phyloP scores from a whole-genome alignment of 371 early-diverging fungal genomes.

The Nematocida sp. region DNA sequence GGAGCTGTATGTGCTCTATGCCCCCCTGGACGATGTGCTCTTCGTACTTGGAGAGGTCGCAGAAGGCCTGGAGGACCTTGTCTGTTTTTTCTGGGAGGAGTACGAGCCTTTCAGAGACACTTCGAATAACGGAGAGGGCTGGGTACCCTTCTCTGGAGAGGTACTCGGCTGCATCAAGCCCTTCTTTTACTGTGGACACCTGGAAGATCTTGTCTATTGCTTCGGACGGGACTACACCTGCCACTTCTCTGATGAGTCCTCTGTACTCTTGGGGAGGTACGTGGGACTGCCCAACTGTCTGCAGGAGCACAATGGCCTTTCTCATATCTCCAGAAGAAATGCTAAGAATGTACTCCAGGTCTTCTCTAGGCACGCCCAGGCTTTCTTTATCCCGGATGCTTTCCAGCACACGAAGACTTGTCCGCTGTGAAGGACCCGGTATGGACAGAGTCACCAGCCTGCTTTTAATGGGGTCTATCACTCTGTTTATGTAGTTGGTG shows the following conservation, averaged over 20 bases:
- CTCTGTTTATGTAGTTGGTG: slow-evolving; percentile 67
- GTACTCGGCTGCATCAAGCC: slow-evolving; percentile 26
- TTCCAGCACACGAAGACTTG: slow-evolving; percentile 30
- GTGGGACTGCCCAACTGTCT: slow-evolving; percentile 52
- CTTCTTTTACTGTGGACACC: slow-evolving; percentile 5
- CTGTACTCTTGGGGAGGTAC: not conserved
- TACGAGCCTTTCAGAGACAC: slow-evolving; percentile 27
- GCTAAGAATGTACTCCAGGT: slow-evolving; percentile 48
- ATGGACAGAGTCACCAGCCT: slow-evolving; percentile 61
- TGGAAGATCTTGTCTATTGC: slow-evolving; percentile 45
- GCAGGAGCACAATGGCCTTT: slow-evolving; percentile 59
- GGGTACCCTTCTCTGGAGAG: slow-evolving; percentile 57
- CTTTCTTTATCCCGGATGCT: slow-evolving; percentile 54
- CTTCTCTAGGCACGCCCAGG: slow-evolving; percentile 6
- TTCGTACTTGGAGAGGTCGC: slow-evolving; percentile 4
- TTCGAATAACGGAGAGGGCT: slow-evolving; percentile 53
- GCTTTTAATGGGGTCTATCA: slow-evolving; percentile 64
- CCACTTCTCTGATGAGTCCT: slow-evolving; percentile 51
- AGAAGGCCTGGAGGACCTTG: not conserved
- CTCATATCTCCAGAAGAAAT: slow-evolving; percentile 60
- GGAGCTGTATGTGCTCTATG: slow-evolving; percentile 1
- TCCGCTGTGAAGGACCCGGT: not conserved
- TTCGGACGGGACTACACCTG: slow-evolving; percentile 55
- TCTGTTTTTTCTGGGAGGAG: not conserved
- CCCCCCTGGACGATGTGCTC: slow-evolving; percentile 20